phyloP scores from a whole-genome alignment of 352 stramenopile genomes.

The Pythium phragmitis region DNA sequence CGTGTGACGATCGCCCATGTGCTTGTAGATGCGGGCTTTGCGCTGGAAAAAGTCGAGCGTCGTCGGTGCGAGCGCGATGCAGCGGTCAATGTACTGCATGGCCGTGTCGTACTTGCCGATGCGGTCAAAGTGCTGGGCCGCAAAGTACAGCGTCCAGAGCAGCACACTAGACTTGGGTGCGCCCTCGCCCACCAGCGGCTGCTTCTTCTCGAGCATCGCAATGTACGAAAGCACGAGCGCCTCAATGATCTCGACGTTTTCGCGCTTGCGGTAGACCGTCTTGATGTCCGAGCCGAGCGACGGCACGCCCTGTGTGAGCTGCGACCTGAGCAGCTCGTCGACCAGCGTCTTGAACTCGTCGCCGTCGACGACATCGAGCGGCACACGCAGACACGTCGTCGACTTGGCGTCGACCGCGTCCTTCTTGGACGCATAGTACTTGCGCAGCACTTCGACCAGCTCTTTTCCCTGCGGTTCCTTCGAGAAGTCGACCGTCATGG shows the following conservation, averaged over 20 bases:
- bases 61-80: constrained; percentile 90
- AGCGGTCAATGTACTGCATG: constrained; percentile 90
- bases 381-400: constrained; percentile 87
- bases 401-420: constrained; percentile 60
- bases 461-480: constrained; percentile 43
- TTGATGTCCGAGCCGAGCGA: constrained; percentile 94
- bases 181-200: constrained; percentile 48
- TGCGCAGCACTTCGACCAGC: constrained; percentile 45
- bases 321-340: constrained; percentile 57
- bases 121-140: constrained; percentile 92
- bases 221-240: constrained; percentile 83
- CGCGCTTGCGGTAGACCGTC: constrained; percentile 76
- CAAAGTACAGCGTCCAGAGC: constrained; percentile 93
- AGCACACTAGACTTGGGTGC: constrained; percentile 39
- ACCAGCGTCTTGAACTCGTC: constrained; percentile 70
- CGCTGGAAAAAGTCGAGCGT: constrained; percentile 94
- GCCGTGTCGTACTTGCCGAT: constrained; percentile 84
- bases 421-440: constrained; percentile 55
- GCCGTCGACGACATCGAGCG: constrained; percentile 85
- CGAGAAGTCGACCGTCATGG: constrained; percentile 49
- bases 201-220: constrained; percentile 62
- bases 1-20: constrained; percentile 87
- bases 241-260: constrained; percentile 62
- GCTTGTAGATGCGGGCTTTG: constrained; percentile 94
- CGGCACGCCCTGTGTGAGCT: constrained; percentile 91